Percentiles rank a stretch among this genome's conserved stretches.
Evolutionary conservation across 1,284 basidiomycete genomes (phyloP).

Genomic region (Cryptococcus sp.): DNA sequence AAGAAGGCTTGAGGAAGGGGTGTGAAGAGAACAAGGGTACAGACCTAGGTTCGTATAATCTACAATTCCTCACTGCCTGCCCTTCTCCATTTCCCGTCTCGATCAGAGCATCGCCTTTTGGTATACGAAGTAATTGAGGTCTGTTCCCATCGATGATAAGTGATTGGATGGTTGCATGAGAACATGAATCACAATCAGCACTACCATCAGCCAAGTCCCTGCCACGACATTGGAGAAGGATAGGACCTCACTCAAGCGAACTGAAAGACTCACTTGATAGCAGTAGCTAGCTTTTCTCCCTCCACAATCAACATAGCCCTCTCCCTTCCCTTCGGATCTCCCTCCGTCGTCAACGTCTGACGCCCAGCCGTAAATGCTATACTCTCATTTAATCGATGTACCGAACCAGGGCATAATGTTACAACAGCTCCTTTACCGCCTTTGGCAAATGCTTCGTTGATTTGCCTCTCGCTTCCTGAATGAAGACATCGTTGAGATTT

Average conservation of each 20-base stretch:
- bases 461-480: constrained; percentile 38
- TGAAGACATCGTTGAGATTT: constrained; percentile 20
- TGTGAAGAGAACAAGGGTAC: constrained; percentile 1
- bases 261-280: constrained; percentile 31
- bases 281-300: constrained; percentile 36
- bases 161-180: constrained; percentile 31
- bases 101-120: constrained; percentile 42
- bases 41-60: constrained; percentile 46
- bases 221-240: no score
- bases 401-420: constrained; percentile 41
- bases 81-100: constrained; percentile 45
- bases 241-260: neutral
- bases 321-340: constrained; percentile 29
- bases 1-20: neutral
- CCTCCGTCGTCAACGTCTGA: constrained; percentile 43
- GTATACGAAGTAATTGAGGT: constrained; percentile 42
- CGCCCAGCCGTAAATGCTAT: constrained; percentile 38
- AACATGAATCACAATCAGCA: constrained; percentile 45
- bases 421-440: constrained; percentile 37
- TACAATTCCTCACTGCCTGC: constrained; percentile 43
- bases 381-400: constrained; percentile 36
- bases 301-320: constrained; percentile 42
- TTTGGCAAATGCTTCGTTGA: constrained; percentile 39
- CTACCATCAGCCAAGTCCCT: constrained; percentile 18
- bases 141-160: constrained; percentile 47